These are phyloP conservation scores for Aquilaria yunnanensis DNA, from an alignment of 345 rosid genomes.

Conservation along the genomic window DNA sequence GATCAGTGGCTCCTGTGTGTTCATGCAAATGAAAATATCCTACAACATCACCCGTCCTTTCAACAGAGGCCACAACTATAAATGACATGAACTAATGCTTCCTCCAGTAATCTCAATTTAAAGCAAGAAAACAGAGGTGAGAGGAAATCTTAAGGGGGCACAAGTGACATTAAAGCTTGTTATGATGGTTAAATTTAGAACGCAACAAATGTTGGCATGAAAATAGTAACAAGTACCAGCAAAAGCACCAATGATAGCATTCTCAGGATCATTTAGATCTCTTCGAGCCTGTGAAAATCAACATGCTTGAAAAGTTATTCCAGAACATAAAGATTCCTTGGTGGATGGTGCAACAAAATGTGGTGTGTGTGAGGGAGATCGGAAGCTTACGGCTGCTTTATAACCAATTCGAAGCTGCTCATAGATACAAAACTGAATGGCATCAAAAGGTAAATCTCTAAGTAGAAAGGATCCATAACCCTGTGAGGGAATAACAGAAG, in stretches of 20 bases:
- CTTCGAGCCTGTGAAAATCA: conserved; percentile 52
- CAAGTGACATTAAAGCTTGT: no score
- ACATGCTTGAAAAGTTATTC: conserved; percentile 4
- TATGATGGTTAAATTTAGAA: no score
- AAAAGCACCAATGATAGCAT: conserved; percentile 85
- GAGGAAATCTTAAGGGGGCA: no score
- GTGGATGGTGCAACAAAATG: not conserved
- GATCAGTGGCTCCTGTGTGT: no score
- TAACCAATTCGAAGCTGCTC: conserved; percentile 93
- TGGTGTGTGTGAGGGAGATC: no score
- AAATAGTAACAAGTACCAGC: conserved; percentile 39
- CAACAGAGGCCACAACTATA: no score
- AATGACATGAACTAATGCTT: no score
- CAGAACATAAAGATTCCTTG: not conserved
- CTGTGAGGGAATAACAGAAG: conserved; percentile 27
- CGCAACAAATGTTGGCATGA: no score
- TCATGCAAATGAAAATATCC: no score
- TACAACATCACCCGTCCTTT: no score
- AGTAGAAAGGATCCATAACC: conserved; percentile 85
- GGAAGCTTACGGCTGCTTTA: conserved; percentile 61
- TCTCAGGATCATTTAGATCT: conserved; percentile 92
- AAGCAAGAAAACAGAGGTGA: no score
- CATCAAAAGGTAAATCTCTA: conserved; percentile 97
- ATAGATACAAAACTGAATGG: conserved; percentile 90
- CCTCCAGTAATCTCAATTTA: no score